A percentile compares a stretch with the other conserved stretches of the same genome.
phyloP scores from a whole-genome alignment of 2,329 filamentous ascomycete genomes.

The Intubia oerlemansii region DNA sequence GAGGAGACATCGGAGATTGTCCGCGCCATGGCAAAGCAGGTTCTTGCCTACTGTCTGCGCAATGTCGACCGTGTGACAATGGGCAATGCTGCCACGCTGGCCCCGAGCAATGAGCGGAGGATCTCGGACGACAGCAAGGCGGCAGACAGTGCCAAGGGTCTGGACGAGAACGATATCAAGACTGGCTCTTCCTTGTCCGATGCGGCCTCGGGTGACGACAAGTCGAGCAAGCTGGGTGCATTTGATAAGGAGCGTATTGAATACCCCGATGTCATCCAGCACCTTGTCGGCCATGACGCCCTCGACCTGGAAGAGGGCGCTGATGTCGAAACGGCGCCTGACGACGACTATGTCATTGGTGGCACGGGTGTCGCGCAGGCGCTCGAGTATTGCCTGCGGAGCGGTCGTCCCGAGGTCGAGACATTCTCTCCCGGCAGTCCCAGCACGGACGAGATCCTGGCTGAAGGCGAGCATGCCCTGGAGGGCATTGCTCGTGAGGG shows the following conservation, averaged over 20 bases:
- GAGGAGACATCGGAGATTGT: conserved; percentile 73
- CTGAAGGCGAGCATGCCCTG: conserved; percentile 22
- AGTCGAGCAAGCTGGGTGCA: conserved; percentile 1
- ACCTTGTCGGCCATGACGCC: conserved; percentile 57
- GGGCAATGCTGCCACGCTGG: conserved; percentile 12
- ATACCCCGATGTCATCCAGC: conserved; percentile 65
- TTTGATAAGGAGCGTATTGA: no score
- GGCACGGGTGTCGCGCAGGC: conserved; percentile 92
- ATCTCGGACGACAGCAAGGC: not conserved
- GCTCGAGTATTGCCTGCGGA: conserved; percentile 71
- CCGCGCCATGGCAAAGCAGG: conserved; percentile 77
- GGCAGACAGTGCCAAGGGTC: no score
- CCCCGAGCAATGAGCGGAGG: conserved; percentile 8
- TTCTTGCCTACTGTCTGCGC: conserved; percentile 81
- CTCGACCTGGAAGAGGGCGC: conserved; percentile 30
- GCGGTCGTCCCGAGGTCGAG: conserved; percentile 42
- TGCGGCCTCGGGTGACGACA: not conserved
- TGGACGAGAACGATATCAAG: no score
- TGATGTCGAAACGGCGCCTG: conserved; percentile 49
- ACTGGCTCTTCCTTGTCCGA: no score
- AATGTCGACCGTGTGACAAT: conserved; percentile 72
- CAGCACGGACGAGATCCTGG: conserved; percentile 16
- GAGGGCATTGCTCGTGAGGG: not conserved
- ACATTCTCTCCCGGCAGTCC: no score
- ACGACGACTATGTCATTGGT: conserved; percentile 89